Conservation (phyloP, 495 filamentous ascomycete species). For the Penicillium paradoxum region DNA sequence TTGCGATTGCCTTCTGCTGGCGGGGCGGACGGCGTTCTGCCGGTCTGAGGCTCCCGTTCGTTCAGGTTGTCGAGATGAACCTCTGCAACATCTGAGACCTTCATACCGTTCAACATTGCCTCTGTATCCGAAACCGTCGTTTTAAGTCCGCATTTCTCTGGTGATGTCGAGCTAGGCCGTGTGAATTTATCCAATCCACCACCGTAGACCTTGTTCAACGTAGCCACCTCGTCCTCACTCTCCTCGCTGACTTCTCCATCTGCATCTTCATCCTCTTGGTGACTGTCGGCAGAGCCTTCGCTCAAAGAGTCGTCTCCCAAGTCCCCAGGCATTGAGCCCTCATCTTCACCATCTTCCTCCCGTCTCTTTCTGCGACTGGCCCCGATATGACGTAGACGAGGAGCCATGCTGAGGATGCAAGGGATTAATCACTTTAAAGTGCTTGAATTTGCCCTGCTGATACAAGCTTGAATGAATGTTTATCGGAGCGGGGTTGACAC, state of each 20-base stretch:
- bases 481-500: conserved; percentile 3
- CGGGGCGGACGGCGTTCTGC: conserved; percentile 38
- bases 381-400: conserved; percentile 65
- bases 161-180: conserved; percentile 24
- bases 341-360: conserved; percentile 76
- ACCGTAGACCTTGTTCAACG: conserved; percentile 35
- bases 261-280: conserved; percentile 70
- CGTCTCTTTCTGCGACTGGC: conserved; percentile 66
- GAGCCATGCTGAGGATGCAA: conserved; percentile 44
- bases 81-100: conserved; percentile 56
- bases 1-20: conserved; percentile 40
- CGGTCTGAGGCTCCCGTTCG: conserved; percentile 24
- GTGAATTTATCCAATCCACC: conserved; percentile 23
- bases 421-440: neutral
- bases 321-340: conserved; percentile 59
- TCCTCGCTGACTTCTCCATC: conserved; percentile 69
- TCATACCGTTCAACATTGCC: conserved; percentile 82
- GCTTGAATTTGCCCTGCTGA: neutral
- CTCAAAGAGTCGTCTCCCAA: conserved; percentile 79
- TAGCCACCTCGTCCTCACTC: conserved; percentile 59
- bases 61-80: conserved; percentile 63
- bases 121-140: conserved; percentile 65
- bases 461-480: neutral
- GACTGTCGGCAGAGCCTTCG: conserved; percentile 70
- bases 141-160: conserved; percentile 25